Base-by-base conservation (phyloP, 2,329 filamentous ascomycete genomes). In the Colletotrichum lupini region DNA sequence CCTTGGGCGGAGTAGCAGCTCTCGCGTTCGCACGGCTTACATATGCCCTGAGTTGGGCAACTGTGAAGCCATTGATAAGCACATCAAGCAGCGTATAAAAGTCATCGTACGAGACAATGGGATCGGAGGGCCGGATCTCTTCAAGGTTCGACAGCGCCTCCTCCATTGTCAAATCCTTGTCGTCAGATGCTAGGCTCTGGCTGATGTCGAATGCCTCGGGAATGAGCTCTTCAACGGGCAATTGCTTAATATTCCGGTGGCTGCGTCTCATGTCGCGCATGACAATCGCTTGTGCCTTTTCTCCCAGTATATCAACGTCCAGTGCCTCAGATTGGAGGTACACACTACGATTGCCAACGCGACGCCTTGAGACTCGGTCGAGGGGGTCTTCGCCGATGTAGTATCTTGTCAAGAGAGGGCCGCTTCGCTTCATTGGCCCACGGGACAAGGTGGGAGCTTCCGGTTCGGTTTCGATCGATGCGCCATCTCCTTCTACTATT, bases 71-170 rank as follows among this genome's bases (percentile, higher is more conserved):
- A 0, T 81, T 75, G 14, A 79, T 59, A 6, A 90, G 80, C 4
- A 77, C 74, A 1, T 80, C 72, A 30, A 82, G 76, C 16, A 91
- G 77, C 14, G 80, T 79, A 4, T 81, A 77, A 66, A 88, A 89
- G 7, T 87, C 82, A 0, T 77, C 79, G 42, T 79, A 76, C 1
- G 81, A 77, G 5, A 90, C 68, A 9, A 82, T 76, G 28, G 82
- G 82, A 6, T 83, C 81, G 1, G 68, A 70, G 1, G 89, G 89
- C 49, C 83, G 83, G 42, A 91, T 77, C 67, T 85, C 84, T 37
- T 89, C 81, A 22, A 91, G 85, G 70, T 88, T 87, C 4, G 79
- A 77, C 61, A 82, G 77, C 1, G 85, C 79, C 55, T 88, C 84
- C 22, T 83, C 78, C 2, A 74, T 63, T 1, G 76, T 78, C 1